phyloP scores from a whole-genome alignment of 495 filamentous ascomycete genomes.

The Talaromyces thailandensis region DNA sequence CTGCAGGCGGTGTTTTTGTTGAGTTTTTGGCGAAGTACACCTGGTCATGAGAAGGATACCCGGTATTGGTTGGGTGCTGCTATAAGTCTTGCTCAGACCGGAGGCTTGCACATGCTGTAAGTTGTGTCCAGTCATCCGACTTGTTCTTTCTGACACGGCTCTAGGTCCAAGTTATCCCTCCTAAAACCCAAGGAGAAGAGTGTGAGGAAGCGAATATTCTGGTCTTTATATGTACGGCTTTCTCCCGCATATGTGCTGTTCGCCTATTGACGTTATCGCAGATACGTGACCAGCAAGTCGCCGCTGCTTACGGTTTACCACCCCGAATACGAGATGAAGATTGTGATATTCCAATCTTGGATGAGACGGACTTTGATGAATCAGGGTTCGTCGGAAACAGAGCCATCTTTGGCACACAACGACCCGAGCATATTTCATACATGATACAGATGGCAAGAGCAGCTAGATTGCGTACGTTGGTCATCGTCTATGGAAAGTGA shows the following conservation, averaged over 20 bases:
- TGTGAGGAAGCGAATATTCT: slow-evolving; percentile 39
- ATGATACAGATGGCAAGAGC: slow-evolving; percentile 35
- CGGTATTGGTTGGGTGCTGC: slow-evolving; percentile 35
- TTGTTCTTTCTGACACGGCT: neutral
- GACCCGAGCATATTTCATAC: slow-evolving; percentile 22
- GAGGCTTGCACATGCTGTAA: slow-evolving; percentile 37
- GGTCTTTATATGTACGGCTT: slow-evolving; percentile 39
- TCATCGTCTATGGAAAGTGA: neutral
- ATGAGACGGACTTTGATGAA: slow-evolving; percentile 26
- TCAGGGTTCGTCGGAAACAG: slow-evolving; percentile 16
- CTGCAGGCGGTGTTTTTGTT: slow-evolving; percentile 34
- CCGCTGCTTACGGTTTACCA: slow-evolving; percentile 27
- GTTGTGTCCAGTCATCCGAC: neutral
- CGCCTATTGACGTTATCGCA: no score
- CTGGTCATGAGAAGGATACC: slow-evolving; percentile 31
- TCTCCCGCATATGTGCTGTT: no score
- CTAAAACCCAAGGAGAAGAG: slow-evolving; percentile 20
- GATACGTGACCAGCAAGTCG: slow-evolving; percentile 34
- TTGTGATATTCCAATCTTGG: slow-evolving; percentile 33
- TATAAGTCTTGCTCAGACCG: slow-evolving; percentile 31
- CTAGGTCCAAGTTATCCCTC: slow-evolving; percentile 28
- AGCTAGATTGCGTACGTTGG: slow-evolving; percentile 25
- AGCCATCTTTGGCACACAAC: slow-evolving; percentile 22
- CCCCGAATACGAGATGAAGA: slow-evolving; percentile 38
- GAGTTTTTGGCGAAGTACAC: slow-evolving; percentile 34